phyloP scores from a whole-genome alignment of 2,329 filamentous ascomycete genomes.

The Amauroascus niger region DNA sequence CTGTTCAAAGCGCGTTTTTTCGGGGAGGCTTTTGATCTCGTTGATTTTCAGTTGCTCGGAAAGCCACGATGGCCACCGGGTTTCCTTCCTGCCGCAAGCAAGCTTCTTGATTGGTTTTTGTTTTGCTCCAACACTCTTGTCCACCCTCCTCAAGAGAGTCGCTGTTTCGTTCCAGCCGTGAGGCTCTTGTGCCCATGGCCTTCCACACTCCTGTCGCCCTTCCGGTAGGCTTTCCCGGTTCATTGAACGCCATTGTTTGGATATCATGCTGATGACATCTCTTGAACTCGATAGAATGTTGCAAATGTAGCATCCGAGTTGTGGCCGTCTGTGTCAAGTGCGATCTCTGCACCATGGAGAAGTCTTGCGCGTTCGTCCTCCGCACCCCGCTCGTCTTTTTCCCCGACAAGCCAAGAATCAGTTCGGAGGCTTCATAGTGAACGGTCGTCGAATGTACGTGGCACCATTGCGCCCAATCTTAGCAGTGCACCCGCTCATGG shows the following conservation, averaged over 20 bases:
- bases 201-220: slow-evolving; percentile 42
- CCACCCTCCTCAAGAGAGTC: neutral
- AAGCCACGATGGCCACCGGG: slow-evolving; percentile 7
- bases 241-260: neutral
- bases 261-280: neutral
- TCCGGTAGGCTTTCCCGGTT: slow-evolving; percentile 37
- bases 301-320: slow-evolving; percentile 35
- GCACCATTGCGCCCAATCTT: neutral
- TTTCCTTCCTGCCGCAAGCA: neutral
- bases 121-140: neutral
- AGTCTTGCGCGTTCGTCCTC: slow-evolving; percentile 21
- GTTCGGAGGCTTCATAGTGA: neutral
- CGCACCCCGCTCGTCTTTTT: slow-evolving; percentile 9
- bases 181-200: slow-evolving; percentile 37
- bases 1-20: too few relatives aligned
- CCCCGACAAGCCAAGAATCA: slow-evolving; percentile 1
- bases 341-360: slow-evolving; percentile 32
- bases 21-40: neutral
- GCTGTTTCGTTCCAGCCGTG: neutral
- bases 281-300: slow-evolving; percentile 33
- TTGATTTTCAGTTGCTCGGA: neutral
- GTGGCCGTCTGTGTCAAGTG: slow-evolving; percentile 37
- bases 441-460: slow-evolving; percentile 9
- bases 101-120: neutral
- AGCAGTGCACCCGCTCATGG: neutral